Conservation (phyloP, 2,329 filamentous ascomycete genomes). For the Cladophialophora immunda region DNA sequence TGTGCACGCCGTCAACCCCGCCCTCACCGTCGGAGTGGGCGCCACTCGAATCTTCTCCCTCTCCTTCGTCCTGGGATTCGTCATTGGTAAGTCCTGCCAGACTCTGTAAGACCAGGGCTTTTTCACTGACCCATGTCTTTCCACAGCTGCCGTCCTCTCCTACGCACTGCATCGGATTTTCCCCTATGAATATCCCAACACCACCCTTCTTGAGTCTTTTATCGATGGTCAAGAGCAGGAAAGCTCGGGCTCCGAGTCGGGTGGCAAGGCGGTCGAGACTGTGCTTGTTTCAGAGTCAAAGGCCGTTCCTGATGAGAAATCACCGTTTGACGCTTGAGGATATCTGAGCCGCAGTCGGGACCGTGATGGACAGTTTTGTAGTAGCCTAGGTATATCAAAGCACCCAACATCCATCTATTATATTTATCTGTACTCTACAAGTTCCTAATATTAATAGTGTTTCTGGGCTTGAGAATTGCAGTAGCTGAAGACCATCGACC, state of each 20-base stretch:
- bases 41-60: slow-evolving; percentile 52
- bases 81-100: slow-evolving; percentile 24
- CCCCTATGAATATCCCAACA: slow-evolving; percentile 21
- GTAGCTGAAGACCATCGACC: too few relatives aligned
- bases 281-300: neutral
- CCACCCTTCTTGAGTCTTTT: slow-evolving; percentile 13
- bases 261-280: neutral
- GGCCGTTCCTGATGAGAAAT: neutral
- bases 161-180: slow-evolving; percentile 24
- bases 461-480: too few relatives aligned
- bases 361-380: neutral
- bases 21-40: slow-evolving; percentile 40
- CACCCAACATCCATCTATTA: too few relatives aligned
- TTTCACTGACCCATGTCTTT: neutral
- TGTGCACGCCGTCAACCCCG: slow-evolving; percentile 38
- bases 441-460: neutral
- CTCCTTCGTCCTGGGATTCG: slow-evolving; percentile 51
- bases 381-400: neutral
- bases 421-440: neutral
- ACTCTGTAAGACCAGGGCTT: neutral
- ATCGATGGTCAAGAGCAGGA: slow-evolving; percentile 18
- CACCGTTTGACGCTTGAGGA: neutral
- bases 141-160: slow-evolving; percentile 16
- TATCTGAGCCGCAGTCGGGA: neutral
- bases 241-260: slow-evolving; percentile 5